phyloP scores from a whole-genome alignment of 805 yeast species.

The Pichia nanzhaoensis region DNA sequence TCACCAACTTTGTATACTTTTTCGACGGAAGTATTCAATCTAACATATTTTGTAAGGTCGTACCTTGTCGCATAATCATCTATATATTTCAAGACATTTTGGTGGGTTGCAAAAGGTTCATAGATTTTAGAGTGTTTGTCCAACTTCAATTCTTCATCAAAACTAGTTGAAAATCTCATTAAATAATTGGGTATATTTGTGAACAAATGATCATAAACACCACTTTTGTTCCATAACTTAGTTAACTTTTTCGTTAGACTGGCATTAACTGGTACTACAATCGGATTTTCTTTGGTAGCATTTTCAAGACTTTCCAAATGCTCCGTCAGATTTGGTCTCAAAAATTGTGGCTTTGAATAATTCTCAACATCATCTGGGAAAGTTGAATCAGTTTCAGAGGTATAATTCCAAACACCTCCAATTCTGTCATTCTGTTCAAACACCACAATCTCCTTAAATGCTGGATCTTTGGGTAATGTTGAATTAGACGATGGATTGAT shows the following conservation, averaged over 20 bases:
- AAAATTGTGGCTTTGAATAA: constrained; percentile 11
- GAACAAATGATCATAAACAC: constrained; percentile 30
- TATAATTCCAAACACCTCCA: constrained; percentile 37
- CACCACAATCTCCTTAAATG: constrained; percentile 32
- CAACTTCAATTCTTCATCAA: constrained; percentile 14
- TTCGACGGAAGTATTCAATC: constrained; percentile 32
- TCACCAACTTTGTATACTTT: constrained; percentile 18
- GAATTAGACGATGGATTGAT: background rate
- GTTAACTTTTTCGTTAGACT: background rate
- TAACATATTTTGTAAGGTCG: constrained; percentile 24
- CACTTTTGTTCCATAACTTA: constrained; percentile 16
- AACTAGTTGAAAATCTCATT: constrained; percentile 33
- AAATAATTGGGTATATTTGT: constrained; percentile 36
- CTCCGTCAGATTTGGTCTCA: constrained; percentile 7
- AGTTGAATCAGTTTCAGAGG: constrained; percentile 3
- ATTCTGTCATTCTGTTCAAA: constrained; percentile 34
- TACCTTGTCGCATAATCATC: constrained; percentile 22
- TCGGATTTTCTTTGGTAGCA: background rate
- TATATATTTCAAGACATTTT: constrained; percentile 15
- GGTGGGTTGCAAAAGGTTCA: constrained; percentile 18
- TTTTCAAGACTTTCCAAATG: background rate
- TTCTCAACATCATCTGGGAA: constrained; percentile 6
- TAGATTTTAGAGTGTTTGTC: constrained; percentile 9
- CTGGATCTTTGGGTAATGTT: constrained; percentile 17
- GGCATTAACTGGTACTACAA: background rate